Conservation (phyloP, 495 filamentous ascomycete species). For the Penicillium soppii region DNA sequence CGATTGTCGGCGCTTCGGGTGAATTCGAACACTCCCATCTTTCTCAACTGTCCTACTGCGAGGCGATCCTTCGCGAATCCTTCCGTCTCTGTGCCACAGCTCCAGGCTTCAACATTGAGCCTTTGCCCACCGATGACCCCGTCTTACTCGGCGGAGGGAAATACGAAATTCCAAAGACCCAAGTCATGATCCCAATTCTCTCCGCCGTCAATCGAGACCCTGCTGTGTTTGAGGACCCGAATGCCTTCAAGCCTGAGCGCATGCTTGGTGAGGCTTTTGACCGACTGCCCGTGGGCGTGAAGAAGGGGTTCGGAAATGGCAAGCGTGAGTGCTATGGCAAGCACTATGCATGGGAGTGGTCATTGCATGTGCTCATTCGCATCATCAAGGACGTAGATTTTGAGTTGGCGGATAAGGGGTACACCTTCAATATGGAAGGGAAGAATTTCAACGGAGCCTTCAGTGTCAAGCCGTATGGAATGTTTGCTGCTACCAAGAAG, state of each 20-base stretch:
- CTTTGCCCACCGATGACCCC: constrained; percentile 49
- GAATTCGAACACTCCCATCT: constrained; percentile 54
- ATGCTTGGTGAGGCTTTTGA: constrained; percentile 67
- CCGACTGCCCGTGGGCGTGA: constrained; percentile 54
- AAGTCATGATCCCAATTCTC: constrained; percentile 62
- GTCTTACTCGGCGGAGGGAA: constrained; percentile 59
- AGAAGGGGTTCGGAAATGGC: constrained; percentile 72
- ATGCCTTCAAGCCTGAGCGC: constrained; percentile 65
- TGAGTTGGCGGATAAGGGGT: constrained; percentile 43
- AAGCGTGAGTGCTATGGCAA: constrained; percentile 66
- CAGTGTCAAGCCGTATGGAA: constrained; percentile 28
- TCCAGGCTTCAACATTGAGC: constrained; percentile 59
- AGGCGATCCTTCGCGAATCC: constrained; percentile 69
- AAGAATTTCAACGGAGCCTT: constrained; percentile 40
- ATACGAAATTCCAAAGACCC: constrained; percentile 60
- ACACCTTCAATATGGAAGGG: constrained; percentile 23
- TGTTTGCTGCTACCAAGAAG: constrained; percentile 1
- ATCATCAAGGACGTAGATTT: constrained; percentile 44
- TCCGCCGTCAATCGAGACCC: constrained; percentile 68
- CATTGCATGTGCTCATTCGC: constrained; percentile 35
- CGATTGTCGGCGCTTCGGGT: constrained; percentile 29
- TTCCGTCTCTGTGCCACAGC: constrained; percentile 68
- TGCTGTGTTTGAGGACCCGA: constrained; percentile 60
- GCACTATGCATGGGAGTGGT: constrained; percentile 64
- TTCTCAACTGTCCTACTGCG: constrained; percentile 62